Percentiles rank a stretch among this genome's conserved stretches.
Evolutionary conservation across 177 flowering plant species (phyloP).

Genomic region (Vitis hybrid): DNA sequence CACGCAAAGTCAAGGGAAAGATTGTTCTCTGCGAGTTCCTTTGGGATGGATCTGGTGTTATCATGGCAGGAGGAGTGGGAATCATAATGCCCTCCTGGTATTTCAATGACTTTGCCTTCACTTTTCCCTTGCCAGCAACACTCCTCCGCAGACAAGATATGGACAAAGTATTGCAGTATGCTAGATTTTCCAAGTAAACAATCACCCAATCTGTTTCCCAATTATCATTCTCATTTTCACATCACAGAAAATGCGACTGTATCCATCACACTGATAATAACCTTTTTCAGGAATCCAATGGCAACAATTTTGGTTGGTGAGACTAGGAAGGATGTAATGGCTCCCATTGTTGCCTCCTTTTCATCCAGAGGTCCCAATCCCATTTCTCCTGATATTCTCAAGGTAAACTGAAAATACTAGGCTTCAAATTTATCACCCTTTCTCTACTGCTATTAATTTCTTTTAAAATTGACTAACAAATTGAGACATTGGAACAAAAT

Average conservation of each 20-base stretch:
- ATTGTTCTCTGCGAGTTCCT: conserved; percentile 32
- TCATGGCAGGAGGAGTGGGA: conserved; percentile 22
- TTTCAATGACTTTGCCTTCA: conserved; percentile 13
- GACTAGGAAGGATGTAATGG: conserved; percentile 19
- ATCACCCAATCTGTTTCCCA: too few relatives aligned
- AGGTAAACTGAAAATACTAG: conserved; percentile 21
- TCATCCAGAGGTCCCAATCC: conserved; percentile 57
- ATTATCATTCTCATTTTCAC: too few relatives aligned
- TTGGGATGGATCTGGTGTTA: conserved; percentile 27
- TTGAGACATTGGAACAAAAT: background rate
- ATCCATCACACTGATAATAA: too few relatives aligned
- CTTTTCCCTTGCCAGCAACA: conserved; percentile 28
- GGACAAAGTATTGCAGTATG: conserved; percentile 19
- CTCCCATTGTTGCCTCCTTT: conserved; percentile 41
- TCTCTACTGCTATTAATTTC: background rate
- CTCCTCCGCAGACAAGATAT: conserved; percentile 6
- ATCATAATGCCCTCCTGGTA: conserved; percentile 15
- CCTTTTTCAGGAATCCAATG: conserved; percentile 27
- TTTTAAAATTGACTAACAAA: background rate
- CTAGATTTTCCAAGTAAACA: conserved; percentile 25
- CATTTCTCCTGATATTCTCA: conserved; percentile 38
- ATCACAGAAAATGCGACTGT: too few relatives aligned
- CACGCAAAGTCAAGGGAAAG: conserved; percentile 21
- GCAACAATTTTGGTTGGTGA: conserved; percentile 38
- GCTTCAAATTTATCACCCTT: too few relatives aligned